Evolutionary conservation across 2,329 filamentous ascomycete species (phyloP).

Genomic region (Huntiella moniliformis): DNA sequence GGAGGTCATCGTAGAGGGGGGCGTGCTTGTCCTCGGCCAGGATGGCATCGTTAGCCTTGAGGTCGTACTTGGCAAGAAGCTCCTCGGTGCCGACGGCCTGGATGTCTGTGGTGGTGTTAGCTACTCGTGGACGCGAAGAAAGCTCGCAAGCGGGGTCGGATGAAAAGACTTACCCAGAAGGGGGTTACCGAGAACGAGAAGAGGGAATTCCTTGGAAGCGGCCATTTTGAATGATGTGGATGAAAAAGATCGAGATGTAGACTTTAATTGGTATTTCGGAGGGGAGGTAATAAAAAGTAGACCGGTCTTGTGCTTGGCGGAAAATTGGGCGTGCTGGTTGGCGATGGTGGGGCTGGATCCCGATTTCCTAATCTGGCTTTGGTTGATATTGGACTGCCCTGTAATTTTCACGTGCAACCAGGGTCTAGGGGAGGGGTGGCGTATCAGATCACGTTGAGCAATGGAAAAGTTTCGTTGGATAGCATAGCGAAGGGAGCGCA

Average conservation of each 20-base stretch:
- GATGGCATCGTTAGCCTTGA: constrained; percentile 96
- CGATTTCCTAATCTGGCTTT: background rate
- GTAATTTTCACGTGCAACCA: no score
- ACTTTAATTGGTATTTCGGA: background rate
- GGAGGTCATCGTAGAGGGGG: constrained; percentile 78
- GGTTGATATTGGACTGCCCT: no score
- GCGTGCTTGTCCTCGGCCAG: constrained; percentile 85
- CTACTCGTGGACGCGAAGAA: background rate
- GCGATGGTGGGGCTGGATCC: constrained; percentile 4
- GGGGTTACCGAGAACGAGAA: constrained; percentile 92
- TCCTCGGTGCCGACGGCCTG: constrained; percentile 68
- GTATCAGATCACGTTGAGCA: no score
- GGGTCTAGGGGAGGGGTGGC: no score
- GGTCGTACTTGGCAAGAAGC: constrained; percentile 75
- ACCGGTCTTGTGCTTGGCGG: background rate
- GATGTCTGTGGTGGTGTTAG: constrained; percentile 44
- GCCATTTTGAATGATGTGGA: constrained; percentile 39
- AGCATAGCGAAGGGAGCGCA: no score
- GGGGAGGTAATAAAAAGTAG: background rate
- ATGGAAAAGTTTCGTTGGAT: no score
- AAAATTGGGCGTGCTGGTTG: background rate
- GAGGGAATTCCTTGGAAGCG: constrained; percentile 59
- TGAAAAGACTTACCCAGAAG: constrained; percentile 55
- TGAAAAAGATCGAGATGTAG: background rate
- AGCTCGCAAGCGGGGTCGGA: background rate